Evolutionary conservation across 306 rosid genomes (phyloP), one percentile per base, ranked within the genome.

Genomic region (Chamaecrista fasciculata): DNA sequence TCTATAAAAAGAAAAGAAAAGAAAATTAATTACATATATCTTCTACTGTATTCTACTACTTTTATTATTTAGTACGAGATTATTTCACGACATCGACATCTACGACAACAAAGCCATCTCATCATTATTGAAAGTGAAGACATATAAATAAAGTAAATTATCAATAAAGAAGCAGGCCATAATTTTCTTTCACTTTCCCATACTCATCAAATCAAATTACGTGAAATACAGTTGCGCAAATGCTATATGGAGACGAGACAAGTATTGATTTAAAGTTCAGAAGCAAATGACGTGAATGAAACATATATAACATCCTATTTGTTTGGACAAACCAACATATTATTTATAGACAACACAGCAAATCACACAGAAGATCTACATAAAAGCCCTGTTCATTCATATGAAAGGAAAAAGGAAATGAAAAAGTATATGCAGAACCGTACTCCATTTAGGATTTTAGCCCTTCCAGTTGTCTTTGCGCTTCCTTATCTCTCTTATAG

Each of bases 381-480:
- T 44, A 55, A 10, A 63, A 7, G 46, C 49, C 37, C 70, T 44
- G n/a, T 74, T 79, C 53, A 37, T 31, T 29, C 8, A 56, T 28
- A 43, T 21, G 26, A 55, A 20, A 12, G 33, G 62, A 68, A 55
- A 51, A 62, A 7, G 0, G 36, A 28, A 40, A 69, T 2, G 39
- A 7, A 14, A 40, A 15, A 19, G 51, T 31, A 24, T 29, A 64
- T 37, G 36, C 65, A 57, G 47, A 18, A 18, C 59, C 53, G 37
- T 69, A 31, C 12, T 29, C 15, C 31, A 51, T n/a, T n/a, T n/a
- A n/a, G n/a, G n/a, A n/a, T n/a, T n/a, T 79, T 60, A 86, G 66
- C 96, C 92, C 76, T 78, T 85, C 97, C 97, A 89, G 51, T 77
- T 84, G 84, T 84, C 95, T 78, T 92, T 92, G 48, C 70, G 31